Evolutionary conservation across 768 basidiomycete species (phyloP).

Genomic region (Naganishia antarctica): DNA sequence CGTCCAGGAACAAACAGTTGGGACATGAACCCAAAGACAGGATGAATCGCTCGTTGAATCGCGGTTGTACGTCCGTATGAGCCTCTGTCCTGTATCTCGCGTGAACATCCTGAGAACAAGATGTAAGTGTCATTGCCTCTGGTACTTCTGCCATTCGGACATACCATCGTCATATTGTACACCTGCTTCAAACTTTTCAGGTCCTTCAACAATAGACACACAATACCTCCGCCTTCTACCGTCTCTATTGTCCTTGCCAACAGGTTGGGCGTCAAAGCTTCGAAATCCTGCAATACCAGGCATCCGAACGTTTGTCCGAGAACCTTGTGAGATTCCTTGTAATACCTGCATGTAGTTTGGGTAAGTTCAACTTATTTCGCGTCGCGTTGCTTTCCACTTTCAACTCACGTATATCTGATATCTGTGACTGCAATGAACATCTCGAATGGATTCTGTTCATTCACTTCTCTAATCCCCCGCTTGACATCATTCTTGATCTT

Average conservation of each 20-base stretch:
- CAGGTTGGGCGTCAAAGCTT: slow-evolving; percentile 94
- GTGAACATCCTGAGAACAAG: slow-evolving; percentile 92
- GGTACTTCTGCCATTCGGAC: too few relatives aligned
- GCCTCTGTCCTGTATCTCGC: slow-evolving; percentile 86
- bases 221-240: slow-evolving; percentile 78
- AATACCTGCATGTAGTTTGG: slow-evolving; percentile 59
- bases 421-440: slow-evolving; percentile 98
- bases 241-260: slow-evolving; percentile 96
- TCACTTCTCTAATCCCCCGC: slow-evolving; percentile 83
- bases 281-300: slow-evolving; percentile 94
- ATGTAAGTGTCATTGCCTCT: too few relatives aligned
- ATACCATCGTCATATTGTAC: slow-evolving; percentile 79
- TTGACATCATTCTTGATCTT: slow-evolving; percentile 97
- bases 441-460: slow-evolving; percentile 95
- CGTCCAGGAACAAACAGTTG: slow-evolving; percentile 90
- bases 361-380: not conserved
- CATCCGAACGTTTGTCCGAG: slow-evolving; percentile 97
- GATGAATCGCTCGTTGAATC: slow-evolving; percentile 99
- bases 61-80: slow-evolving; percentile 65
- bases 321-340: slow-evolving; percentile 94
- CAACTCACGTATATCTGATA: slow-evolving; percentile 85
- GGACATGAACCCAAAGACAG: slow-evolving; percentile 88
- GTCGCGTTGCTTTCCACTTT: not conserved
- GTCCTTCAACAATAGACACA: slow-evolving; percentile 84
- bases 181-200: slow-evolving; percentile 89